A percentile compares a stretch with the other conserved stretches of the same genome.
These are phyloP conservation scores for Penicillium expansum DNA, from an alignment of 2,329 filamentous ascomycete genomes.

Conservation along the genomic window DNA sequence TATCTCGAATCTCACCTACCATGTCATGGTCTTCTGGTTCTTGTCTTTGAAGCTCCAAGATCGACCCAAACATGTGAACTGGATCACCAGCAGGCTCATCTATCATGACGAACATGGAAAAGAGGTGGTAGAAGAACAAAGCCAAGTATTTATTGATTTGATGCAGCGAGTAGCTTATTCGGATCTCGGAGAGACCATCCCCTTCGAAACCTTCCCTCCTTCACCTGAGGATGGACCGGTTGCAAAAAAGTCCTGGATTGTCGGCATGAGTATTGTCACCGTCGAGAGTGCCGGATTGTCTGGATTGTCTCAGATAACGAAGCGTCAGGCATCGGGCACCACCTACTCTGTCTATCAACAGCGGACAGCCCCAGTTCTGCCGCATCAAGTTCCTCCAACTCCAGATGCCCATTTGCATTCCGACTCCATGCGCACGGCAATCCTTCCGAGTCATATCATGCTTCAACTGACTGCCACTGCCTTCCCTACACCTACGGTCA, in stretches of 20 bases:
- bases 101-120: slow-evolving; percentile 74
- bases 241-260: slow-evolving; percentile 49
- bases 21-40: slow-evolving; percentile 97
- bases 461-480: slow-evolving; percentile 46
- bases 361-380: slow-evolving; percentile 44
- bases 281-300: slow-evolving; percentile 49
- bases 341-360: slow-evolving; percentile 50
- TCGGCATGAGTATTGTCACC: slow-evolving; percentile 53
- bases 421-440: slow-evolving; percentile 39
- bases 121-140: slow-evolving; percentile 82
- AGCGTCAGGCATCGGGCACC: slow-evolving; percentile 51
- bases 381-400: slow-evolving; percentile 45
- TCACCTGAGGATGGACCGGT: slow-evolving; percentile 43
- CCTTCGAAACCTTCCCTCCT: slow-evolving; percentile 42
- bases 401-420: slow-evolving; percentile 41
- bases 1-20: slow-evolving; percentile 88
- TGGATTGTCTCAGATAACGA: slow-evolving; percentile 50
- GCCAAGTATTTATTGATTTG: slow-evolving; percentile 88
- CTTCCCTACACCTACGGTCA: slow-evolving; percentile 46
- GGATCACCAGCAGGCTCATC: slow-evolving; percentile 81
- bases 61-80: slow-evolving; percentile 77
- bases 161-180: slow-evolving; percentile 87
- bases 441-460: slow-evolving; percentile 48
- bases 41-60: slow-evolving; percentile 82
- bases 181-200: slow-evolving; percentile 68